Evolutionary conservation across 768 basidiomycete genomes (phyloP).

Genomic region (Boletus rubroflammeus): DNA sequence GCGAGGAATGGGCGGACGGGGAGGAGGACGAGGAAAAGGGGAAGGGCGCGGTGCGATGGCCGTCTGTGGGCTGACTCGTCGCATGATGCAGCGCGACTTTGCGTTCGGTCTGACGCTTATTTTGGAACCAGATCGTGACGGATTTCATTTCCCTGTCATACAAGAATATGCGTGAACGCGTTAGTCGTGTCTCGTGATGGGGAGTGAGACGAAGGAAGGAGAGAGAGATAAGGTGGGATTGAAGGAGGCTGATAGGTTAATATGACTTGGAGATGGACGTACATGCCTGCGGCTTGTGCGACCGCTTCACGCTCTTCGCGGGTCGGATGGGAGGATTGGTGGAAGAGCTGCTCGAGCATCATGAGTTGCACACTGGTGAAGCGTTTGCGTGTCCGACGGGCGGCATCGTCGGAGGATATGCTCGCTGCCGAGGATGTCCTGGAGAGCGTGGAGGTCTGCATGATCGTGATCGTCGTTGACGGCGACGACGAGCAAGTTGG

Average conservation of each 20-base stretch:
- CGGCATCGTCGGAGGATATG: constrained; percentile 49
- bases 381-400: constrained; percentile 64
- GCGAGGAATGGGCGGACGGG: constrained; percentile 13
- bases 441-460: constrained; percentile 35
- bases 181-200: constrained; percentile 9
- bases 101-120: constrained; percentile 45
- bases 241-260: background rate
- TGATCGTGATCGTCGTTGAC: constrained; percentile 3
- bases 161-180: background rate
- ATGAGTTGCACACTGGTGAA: constrained; percentile 67
- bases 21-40: constrained; percentile 22
- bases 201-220: background rate
- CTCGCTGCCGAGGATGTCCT: constrained; percentile 57
- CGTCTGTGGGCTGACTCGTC: constrained; percentile 17
- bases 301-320: constrained; percentile 66
- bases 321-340: constrained; percentile 70
- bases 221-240: background rate
- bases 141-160: constrained; percentile 32
- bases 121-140: constrained; percentile 36
- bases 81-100: constrained; percentile 46
- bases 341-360: constrained; percentile 71
- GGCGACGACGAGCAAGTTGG: constrained; percentile 1
- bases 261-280: constrained; percentile 23
- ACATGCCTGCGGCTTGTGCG: constrained; percentile 63
- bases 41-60: constrained; percentile 11